Base-by-base conservation (phyloP, 129 eudicot genomes). In the Escallonia rubra region DNA sequence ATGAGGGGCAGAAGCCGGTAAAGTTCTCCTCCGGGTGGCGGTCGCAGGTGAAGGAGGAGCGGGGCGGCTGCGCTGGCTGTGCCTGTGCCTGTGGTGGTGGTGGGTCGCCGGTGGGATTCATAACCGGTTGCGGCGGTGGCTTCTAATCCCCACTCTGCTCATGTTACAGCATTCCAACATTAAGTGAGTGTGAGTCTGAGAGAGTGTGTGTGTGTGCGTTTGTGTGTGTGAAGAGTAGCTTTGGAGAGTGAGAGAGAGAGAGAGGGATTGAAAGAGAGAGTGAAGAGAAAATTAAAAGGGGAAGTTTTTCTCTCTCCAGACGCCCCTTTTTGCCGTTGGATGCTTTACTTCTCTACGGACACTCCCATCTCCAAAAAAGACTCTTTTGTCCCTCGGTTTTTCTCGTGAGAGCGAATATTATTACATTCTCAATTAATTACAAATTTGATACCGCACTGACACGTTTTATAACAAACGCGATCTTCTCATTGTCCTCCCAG, bases 21-120 rank as follows among this genome's bases (percentile, higher is more conserved):
- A 88, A 88, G 41, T 78, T 81, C 74, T 92, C 98, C 23, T 78
- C 73, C 5, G 96, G 96, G 72, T 91, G 98, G 13, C 87, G 88
- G 80, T 81, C 91, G 74, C 98, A 91, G 79, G 87, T 80, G 81
- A 83, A 84, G n/a, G 96, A 85, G 11, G 83, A 80, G 38, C 90
- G 88, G 54, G 80, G 90, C 47, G 77, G 87, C 63, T 75, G 79
- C 2, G 86, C 81, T 51, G 89, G 88, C 34, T 78, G 87, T 45
- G 78, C 81, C 11, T 84, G 86, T 49, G 89, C 81, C 11, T 84
- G 86, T 49, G 89, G 78, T 44, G 75, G 85, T 42, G 73, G 85
- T 65, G 81, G 85, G 76, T 76, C 85, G 51, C 87, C 61, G 43
- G 84, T 74, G 71, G 87, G 83, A 87, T 83, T 85, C 96, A 91